phyloP scores from a whole-genome alignment of 805 yeast species.

The Ogataea populi-albae region DNA sequence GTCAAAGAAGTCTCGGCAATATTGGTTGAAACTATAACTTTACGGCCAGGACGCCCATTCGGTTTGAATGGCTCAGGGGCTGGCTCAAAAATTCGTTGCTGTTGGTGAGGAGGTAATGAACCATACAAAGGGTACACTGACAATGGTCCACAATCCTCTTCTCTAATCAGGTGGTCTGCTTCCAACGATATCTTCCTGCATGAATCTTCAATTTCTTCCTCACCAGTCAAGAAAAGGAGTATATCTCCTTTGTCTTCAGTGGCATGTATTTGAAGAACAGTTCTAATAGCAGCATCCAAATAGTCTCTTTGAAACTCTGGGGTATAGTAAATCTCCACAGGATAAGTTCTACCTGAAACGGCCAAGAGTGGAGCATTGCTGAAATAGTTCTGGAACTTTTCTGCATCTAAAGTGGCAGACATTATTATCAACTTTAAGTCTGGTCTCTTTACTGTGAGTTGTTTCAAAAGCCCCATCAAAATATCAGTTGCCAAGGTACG shows the following conservation, averaged over 20 bases:
- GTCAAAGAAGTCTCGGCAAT: conserved; percentile 98
- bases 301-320: conserved; percentile 96
- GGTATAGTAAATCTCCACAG: conserved; percentile 94
- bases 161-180: conserved; percentile 84
- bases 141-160: conserved; percentile 86
- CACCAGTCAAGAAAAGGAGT: conserved; percentile 86
- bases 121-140: conserved; percentile 93
- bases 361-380: conserved; percentile 90
- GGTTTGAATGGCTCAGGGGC: conserved; percentile 74
- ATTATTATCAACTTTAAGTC: conserved; percentile 89
- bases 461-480: conserved; percentile 89
- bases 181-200: conserved; percentile 85
- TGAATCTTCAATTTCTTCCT: conserved; percentile 97
- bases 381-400: conserved; percentile 88
- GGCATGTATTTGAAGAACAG: conserved; percentile 94
- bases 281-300: conserved; percentile 90
- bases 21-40: conserved; percentile 87
- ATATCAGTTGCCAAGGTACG: conserved; percentile 96
- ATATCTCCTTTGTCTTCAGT: conserved; percentile 94
- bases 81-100: conserved; percentile 87
- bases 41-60: conserved; percentile 91
- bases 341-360: conserved; percentile 97
- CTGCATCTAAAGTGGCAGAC: conserved; percentile 98
- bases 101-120: conserved; percentile 93
- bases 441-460: conserved; percentile 73